Conservation (phyloP, 2,329 filamentous ascomycete species). For the Sclerotinia minor region DNA sequence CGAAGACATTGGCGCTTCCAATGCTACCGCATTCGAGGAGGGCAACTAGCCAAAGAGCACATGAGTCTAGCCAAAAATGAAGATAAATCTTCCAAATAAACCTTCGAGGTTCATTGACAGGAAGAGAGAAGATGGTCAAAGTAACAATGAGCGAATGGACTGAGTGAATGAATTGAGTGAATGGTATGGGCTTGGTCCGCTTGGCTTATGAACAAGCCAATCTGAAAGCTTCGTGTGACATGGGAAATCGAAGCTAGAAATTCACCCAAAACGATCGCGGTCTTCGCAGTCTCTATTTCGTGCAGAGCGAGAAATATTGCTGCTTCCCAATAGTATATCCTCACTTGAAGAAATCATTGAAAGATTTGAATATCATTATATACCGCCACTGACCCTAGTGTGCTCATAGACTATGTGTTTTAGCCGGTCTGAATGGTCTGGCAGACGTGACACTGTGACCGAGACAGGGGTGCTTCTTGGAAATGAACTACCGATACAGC, state of each 20-base stretch:
- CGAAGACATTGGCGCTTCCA: neutral
- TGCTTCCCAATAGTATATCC: neutral
- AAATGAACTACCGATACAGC: neutral
- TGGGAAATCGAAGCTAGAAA: neutral
- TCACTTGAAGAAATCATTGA: neutral
- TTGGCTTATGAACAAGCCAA: neutral
- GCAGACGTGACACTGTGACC: neutral
- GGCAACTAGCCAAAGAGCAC: neutral
- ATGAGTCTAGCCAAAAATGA: constrained; percentile 4
- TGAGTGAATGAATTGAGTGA: neutral
- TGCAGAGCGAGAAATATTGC: neutral
- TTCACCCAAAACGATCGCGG: neutral
- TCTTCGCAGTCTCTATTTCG: neutral
- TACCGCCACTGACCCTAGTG: neutral
- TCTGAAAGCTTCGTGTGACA: neutral
- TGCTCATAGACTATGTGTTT: neutral
- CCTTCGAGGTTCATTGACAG: neutral
- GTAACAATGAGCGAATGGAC: too few relatives aligned
- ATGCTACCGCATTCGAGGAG: constrained; percentile 1
- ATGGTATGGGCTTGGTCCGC: neutral
- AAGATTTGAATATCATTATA: neutral
- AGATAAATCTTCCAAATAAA: constrained; percentile 10
- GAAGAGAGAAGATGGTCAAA: neutral
- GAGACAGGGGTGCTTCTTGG: neutral
- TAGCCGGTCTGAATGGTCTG: neutral